These are phyloP conservation scores for Botryotinia narcissicola DNA, from an alignment of 2,329 filamentous ascomycete genomes.

Conservation along the genomic window DNA sequence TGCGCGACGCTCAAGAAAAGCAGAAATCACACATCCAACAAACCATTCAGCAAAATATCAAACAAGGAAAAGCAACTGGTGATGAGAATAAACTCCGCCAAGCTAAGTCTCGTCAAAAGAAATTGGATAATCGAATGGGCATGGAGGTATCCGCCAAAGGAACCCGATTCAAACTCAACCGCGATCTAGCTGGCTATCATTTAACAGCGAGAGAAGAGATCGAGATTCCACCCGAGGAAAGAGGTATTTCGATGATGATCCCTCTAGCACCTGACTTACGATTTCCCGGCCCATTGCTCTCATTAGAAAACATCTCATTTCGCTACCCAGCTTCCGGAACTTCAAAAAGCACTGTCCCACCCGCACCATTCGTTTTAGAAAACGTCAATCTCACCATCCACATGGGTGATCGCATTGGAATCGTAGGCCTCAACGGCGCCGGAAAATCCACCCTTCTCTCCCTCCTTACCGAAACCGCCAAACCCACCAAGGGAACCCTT, in stretches of 20 bases:
- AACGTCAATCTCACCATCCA: conserved; percentile 67
- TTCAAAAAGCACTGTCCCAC: conserved; percentile 22
- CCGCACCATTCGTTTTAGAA: conserved; percentile 51
- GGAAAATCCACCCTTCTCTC: conserved; percentile 79
- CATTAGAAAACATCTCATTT: conserved; percentile 67
- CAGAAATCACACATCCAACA: conserved; percentile 79
- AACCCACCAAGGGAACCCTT: conserved; percentile 60
- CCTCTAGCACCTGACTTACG: conserved; percentile 67
- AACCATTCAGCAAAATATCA: conserved; percentile 71
- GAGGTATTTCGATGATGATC: conserved; percentile 55
- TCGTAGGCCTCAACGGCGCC: conserved; percentile 76
- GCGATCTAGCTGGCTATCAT: conserved; percentile 66
- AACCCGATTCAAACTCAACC: conserved; percentile 75
- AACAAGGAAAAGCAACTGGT: conserved; percentile 70
- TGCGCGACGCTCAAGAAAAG: conserved; percentile 80
- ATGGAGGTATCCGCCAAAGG: conserved; percentile 70
- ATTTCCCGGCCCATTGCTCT: conserved; percentile 72
- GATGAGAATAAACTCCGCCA: conserved; percentile 86
- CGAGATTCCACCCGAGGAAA: conserved; percentile 64
- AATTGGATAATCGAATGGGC: conserved; percentile 77
- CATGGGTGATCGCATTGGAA: conserved; percentile 69
- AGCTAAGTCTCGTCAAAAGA: conserved; percentile 80
- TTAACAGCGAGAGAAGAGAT: conserved; percentile 61
- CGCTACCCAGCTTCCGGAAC: conserved; percentile 50
- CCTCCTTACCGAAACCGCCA: conserved; percentile 60